A percentile compares a stretch with the other conserved stretches of the same genome.
Evolutionary conservation across 495 filamentous ascomycete genomes (phyloP).

Genomic region (Echria macrotheca): DNA sequence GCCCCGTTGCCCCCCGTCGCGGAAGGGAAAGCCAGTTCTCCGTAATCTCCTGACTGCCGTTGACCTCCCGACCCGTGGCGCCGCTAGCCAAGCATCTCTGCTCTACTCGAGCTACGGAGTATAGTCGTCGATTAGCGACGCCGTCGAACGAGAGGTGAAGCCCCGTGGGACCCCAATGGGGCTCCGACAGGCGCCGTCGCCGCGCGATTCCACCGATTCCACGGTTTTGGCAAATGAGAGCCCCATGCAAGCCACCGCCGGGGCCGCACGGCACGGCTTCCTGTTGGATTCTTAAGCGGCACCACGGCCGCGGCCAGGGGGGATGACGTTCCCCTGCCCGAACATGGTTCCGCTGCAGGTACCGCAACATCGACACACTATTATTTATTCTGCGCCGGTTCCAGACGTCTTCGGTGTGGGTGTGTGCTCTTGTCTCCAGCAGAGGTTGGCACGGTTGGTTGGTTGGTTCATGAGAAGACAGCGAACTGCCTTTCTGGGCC

Average conservation of each 20-base stretch:
- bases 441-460: too few relatives aligned
- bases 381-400: too few relatives aligned
- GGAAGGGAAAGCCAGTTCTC: constrained; percentile 6
- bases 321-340: constrained; percentile 13
- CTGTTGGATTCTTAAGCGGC: constrained; percentile 24
- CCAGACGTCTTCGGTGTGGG: too few relatives aligned
- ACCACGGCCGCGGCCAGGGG: constrained; percentile 11
- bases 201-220: constrained; percentile 9
- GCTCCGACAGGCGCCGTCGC: not conserved
- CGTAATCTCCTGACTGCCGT: constrained; percentile 8
- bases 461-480: too few relatives aligned
- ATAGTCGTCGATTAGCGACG: constrained; percentile 26
- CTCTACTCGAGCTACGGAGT: too few relatives aligned
- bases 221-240: constrained; percentile 18
- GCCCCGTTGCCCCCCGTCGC: constrained; percentile 9
- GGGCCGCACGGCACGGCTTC: constrained; percentile 28
- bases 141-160: not conserved
- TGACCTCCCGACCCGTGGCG: not conserved
- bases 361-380: too few relatives aligned
- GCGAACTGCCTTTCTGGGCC: too few relatives aligned
- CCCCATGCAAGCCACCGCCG: constrained; percentile 23
- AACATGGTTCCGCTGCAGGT: constrained; percentile 21
- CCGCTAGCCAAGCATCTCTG: too few relatives aligned
- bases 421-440: too few relatives aligned
- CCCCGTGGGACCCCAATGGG: not conserved